Conservation (phyloP, 768 basidiomycete genomes). For the Boletus rex-veris region DNA sequence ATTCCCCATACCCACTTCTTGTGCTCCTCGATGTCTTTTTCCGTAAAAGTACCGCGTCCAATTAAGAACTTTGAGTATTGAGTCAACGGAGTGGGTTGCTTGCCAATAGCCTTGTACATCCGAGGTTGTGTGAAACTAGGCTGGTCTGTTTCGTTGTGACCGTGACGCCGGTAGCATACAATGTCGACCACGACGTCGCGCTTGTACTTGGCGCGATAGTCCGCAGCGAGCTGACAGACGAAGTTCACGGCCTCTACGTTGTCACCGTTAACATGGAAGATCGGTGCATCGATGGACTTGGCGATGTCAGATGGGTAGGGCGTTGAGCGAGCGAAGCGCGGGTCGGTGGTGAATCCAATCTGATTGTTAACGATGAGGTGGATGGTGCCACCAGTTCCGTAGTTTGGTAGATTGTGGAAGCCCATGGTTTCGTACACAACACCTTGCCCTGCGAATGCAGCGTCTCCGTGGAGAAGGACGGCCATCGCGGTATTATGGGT, state of each 20-base stretch:
- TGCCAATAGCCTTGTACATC: conserved; percentile 97
- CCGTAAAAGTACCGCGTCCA: conserved; percentile 89
- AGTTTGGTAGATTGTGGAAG: conserved; percentile 90
- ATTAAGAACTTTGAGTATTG: conserved; percentile 90
- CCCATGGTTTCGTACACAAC: conserved; percentile 99
- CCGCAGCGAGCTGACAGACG: conserved; percentile 96
- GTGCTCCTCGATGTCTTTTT: conserved; percentile 96
- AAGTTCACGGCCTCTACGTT: conserved; percentile 98
- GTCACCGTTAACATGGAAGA: conserved; percentile 99
- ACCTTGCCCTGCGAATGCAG: conserved; percentile 97
- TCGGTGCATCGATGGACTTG: conserved; percentile 96
- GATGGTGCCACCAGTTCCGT: conserved; percentile 97
- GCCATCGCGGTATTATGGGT: conserved; percentile 86
- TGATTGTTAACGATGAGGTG: conserved; percentile 99
- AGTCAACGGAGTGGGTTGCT: conserved; percentile 87
- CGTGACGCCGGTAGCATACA: conserved; percentile 97
- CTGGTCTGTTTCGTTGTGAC: conserved; percentile 99
- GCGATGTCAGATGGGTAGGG: conserved; percentile 98
- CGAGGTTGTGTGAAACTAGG: conserved; percentile 97
- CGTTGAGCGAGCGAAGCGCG: conserved; percentile 94
- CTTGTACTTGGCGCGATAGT: conserved; percentile 97
- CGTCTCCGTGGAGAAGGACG: conserved; percentile 95
- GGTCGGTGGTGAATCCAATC: conserved; percentile 98
- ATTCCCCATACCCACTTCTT: conserved; percentile 99
- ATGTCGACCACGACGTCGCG: conserved; percentile 98